Base-by-base conservation (phyloP, 306 rosid species). In the Senna tora region DNA sequence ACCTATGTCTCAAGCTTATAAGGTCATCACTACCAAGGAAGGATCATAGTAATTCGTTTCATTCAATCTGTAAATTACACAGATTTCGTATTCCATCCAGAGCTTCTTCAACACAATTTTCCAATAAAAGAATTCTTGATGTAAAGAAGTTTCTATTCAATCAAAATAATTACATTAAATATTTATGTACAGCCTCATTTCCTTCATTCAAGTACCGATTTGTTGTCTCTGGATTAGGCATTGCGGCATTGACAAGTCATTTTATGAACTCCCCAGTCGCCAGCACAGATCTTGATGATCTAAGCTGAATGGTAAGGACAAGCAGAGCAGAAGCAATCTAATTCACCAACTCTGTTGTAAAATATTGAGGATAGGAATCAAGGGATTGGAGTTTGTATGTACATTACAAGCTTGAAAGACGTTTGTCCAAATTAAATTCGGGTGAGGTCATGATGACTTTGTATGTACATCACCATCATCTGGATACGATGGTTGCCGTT, bases 11-110 rank as follows among this genome's bases (percentile, higher is more conserved):
- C 84, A 17, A 76, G 75, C 52, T 66, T 62, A 67, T 84, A 80
- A 80, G 72, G 61, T 71, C 59, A 39, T 32, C 57, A 33, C 72
- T 19, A 36, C 34, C 46, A 55, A 47, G 73, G 38, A 55, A 47
- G 73, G 38, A 25, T 54, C 75, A 28, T 70, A 56, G 81, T 65
- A 68, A 75, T 73, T 68, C 52, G 39, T 83, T 80, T 77, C 76
- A 64, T 66, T 78, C 78, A 79, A 67, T 65, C 87, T 75, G 80
- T 84, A 84, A 85, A 87, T 82, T 80, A 69, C 55, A 52, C 85
- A 65, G 13, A 74, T 70, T 66, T 71, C 79, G 67, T 67, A 47
- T 73, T 67, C 75, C 82, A 53, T 65, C 77, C 58, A 51, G 71
- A 65, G 62, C 65, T 72, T 67, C 62, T 66, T 52, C 82, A 46